Conservation (phyloP, 805 yeast genomes). For the Barnettozyma salicaria region DNA sequence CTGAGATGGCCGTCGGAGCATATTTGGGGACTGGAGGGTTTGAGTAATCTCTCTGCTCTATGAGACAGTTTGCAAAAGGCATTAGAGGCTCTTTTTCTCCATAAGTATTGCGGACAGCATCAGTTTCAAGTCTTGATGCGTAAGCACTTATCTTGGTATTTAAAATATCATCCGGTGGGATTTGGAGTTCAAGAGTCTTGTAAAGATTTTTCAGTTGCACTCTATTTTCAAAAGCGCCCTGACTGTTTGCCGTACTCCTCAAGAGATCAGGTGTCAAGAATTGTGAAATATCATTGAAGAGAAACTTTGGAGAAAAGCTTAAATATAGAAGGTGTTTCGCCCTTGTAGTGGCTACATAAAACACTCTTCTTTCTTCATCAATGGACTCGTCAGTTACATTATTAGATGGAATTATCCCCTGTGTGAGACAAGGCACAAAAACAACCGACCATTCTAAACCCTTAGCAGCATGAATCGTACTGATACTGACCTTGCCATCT, state of each 20-base stretch:
- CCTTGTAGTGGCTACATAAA: conserved; percentile 86
- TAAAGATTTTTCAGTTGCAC: conserved; percentile 7
- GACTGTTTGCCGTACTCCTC: neutral
- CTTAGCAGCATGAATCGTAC: conserved; percentile 89
- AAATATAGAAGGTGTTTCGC: conserved; percentile 57
- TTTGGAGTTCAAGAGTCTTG: neutral
- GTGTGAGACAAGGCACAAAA: conserved; percentile 66
- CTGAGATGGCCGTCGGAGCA: conserved; percentile 9
- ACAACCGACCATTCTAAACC: conserved; percentile 97
- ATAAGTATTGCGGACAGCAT: conserved; percentile 13
- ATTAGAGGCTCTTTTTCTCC: neutral
- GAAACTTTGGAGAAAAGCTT: conserved; percentile 14
- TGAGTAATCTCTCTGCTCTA: neutral
- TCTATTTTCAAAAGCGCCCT: conserved; percentile 3
- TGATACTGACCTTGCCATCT: conserved; percentile 42
- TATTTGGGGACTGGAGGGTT: conserved; percentile 3
- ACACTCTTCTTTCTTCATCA: conserved; percentile 77
- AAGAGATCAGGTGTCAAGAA: conserved; percentile 14
- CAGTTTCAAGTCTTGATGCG: neutral
- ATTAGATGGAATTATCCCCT: conserved; percentile 58
- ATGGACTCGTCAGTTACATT: conserved; percentile 28
- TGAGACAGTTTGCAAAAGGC: conserved; percentile 14
- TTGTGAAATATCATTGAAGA: conserved; percentile 4
- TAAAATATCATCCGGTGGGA: conserved; percentile 6
- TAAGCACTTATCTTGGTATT: conserved; percentile 12